Evolutionary conservation across 805 yeast species (phyloP).

Genomic region (Starmerella sp.): DNA sequence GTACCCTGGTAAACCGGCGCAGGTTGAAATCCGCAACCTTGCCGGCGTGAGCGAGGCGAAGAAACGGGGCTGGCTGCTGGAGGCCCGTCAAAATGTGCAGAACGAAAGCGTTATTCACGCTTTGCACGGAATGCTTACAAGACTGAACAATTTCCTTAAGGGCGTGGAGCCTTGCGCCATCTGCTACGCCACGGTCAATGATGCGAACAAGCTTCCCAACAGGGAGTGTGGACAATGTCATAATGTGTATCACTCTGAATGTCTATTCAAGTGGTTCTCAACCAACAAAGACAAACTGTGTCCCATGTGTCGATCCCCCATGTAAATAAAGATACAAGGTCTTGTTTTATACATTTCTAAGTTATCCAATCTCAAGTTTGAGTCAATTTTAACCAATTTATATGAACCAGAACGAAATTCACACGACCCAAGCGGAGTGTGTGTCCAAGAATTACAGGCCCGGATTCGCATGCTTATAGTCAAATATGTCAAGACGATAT

Average conservation of each 20-base stretch:
- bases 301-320: conserved; percentile 71
- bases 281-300: conserved; percentile 87
- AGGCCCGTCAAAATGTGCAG: conserved; percentile 69
- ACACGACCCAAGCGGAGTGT: too few relatives aligned
- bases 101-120: conserved; percentile 47
- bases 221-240: conserved; percentile 82
- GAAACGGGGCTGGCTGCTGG: conserved; percentile 91
- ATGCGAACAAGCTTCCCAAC: conserved; percentile 81
- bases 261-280: conserved; percentile 94
- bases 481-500: too few relatives aligned
- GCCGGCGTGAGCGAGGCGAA: conserved; percentile 84
- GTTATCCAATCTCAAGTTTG: too few relatives aligned
- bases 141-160: conserved; percentile 70
- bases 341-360: too few relatives aligned
- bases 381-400: too few relatives aligned
- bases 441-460: too few relatives aligned
- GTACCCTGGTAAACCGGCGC: conserved; percentile 55
- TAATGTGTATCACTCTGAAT: conserved; percentile 90
- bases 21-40: conserved; percentile 65
- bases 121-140: conserved; percentile 47
- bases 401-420: too few relatives aligned
- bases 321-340: conserved; percentile 4
- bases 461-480: too few relatives aligned
- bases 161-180: conserved; percentile 97
- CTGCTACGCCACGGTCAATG: conserved; percentile 84